Base-by-base conservation (phyloP, 2,329 filamentous ascomycete species). In the Endoconidiophora laricicola region DNA sequence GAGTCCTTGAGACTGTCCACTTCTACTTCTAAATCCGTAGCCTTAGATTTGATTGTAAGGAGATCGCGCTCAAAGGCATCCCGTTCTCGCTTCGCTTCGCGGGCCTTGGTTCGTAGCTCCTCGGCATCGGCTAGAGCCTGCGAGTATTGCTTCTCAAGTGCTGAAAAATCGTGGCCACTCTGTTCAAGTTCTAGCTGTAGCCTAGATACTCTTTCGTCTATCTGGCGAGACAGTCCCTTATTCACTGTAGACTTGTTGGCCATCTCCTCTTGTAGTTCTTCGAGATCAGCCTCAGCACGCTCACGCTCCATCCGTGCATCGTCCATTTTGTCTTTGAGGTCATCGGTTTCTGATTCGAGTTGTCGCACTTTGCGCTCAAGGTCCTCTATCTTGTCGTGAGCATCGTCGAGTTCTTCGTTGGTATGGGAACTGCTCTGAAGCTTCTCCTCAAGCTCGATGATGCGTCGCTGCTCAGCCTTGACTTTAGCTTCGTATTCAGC, bases 221-320 rank as follows among this genome's bases (percentile, higher is more conserved):
- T 72, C 62, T 88, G 83, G 29, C 82, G 75, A 48, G 78, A 83
- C 6, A 86, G 69, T 2, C 81, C 82, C 60, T 83, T 86, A 10
- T 81, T 83, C 48, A 78, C 77, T 37, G 86, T 73, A 0, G 83
- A 88, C 57, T 86, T 87, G 63, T 88, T 81, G 20, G 81, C 74
- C 72, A 87, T 77, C 58, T 87, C 83, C 49, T 85, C 81, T 54
- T 84, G 81, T 22, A 87, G 69, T 58, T 81, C 77, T 57, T 79
- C 71, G 14, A 81, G 65, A 52, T 81, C 72, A 5, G 64, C 65
- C 57, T 79, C 73, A 2, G 77, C 77, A 26, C 72, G 69, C 20
- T 75, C 67, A 56, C 74, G 76, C 50, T 78, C 70, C 1, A 65
- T 60, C 6, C 70, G 54, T 0, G 77, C 75, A 47, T 74, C 68